Percentiles rank a stretch among this genome's conserved stretches.
Evolutionary conservation across 2,329 filamentous ascomycete genomes (phyloP).

Genomic region (Phyllosticta citriasiana): DNA sequence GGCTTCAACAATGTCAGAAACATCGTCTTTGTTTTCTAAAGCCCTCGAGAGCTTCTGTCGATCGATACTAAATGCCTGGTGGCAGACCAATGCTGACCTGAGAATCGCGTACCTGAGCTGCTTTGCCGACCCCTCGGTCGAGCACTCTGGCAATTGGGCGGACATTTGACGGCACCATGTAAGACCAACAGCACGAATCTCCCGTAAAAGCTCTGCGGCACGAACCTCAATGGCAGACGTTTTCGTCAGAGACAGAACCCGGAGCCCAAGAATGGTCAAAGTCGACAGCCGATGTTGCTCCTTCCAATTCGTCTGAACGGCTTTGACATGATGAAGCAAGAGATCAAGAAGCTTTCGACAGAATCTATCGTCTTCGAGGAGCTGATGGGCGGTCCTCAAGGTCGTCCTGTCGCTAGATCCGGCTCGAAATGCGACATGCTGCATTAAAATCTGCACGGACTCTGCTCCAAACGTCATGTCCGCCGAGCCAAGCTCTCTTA

Average conservation of each 20-base stretch:
- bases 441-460: not conserved
- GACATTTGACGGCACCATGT: not conserved
- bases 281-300: not conserved
- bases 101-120: not conserved
- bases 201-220: not conserved
- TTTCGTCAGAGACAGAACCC: not conserved
- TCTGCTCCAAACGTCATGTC: constrained; percentile 1
- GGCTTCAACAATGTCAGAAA: constrained; percentile 29
- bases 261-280: not conserved
- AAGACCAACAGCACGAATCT: not conserved
- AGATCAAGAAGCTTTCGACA: not conserved
- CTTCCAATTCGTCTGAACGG: constrained; percentile 5
- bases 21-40: constrained; percentile 12
- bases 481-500: constrained; percentile 2
- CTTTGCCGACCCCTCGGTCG: not conserved
- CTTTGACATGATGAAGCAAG: not conserved
- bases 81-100: not conserved
- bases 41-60: not conserved
- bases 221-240: not conserved
- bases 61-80: constrained; percentile 1
- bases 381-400: constrained; percentile 1
- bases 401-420: not conserved
- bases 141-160: not conserved
- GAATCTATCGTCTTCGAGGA: not conserved
- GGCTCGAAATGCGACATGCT: constrained; percentile 5